Percentiles rank a stretch among this genome's conserved stretches.
Evolutionary conservation across 1,284 basidiomycete genomes (phyloP).

Genomic region (Takashimella tepidaria): DNA sequence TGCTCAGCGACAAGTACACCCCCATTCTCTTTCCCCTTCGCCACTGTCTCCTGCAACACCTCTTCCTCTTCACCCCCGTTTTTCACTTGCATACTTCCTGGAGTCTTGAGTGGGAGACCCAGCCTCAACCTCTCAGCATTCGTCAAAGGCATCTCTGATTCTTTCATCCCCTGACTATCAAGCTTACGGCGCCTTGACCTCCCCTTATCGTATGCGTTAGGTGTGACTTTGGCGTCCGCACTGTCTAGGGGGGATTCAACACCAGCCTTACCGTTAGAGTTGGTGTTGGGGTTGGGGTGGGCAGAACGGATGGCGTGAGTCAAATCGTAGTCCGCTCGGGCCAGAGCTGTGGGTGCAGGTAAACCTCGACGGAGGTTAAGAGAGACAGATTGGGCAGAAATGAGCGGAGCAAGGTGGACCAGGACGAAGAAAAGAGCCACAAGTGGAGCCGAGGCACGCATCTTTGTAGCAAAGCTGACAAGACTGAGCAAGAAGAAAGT

Average conservation of each 20-base stretch:
- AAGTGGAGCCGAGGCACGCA: not conserved
- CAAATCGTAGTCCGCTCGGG: not conserved
- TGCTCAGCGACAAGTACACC: not conserved
- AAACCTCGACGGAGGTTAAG: not conserved
- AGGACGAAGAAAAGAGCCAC: not conserved
- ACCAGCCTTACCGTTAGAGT: too few relatives aligned
- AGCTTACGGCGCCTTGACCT: not conserved
- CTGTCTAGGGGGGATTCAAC: not conserved
- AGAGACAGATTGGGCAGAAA: not conserved
- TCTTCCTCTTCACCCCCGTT: not conserved
- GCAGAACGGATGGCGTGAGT: not conserved
- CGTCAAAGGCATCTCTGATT: not conserved
- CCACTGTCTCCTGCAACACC: not conserved
- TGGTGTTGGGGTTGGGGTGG: too few relatives aligned
- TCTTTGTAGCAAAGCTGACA: not conserved
- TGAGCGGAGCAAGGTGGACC: not conserved
- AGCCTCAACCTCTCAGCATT: slow-evolving; percentile 14
- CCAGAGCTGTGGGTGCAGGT: not conserved
- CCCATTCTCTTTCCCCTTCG: not conserved
- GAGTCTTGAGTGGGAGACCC: slow-evolving; percentile 8
- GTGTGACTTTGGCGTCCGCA: not conserved
- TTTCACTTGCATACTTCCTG: not conserved
- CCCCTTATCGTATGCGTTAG: not conserved
- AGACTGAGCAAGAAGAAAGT: not conserved
- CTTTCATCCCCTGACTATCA: not conserved